Evolutionary conservation across 306 rosid species (phyloP).

Genomic region (Vigna radiata): DNA sequence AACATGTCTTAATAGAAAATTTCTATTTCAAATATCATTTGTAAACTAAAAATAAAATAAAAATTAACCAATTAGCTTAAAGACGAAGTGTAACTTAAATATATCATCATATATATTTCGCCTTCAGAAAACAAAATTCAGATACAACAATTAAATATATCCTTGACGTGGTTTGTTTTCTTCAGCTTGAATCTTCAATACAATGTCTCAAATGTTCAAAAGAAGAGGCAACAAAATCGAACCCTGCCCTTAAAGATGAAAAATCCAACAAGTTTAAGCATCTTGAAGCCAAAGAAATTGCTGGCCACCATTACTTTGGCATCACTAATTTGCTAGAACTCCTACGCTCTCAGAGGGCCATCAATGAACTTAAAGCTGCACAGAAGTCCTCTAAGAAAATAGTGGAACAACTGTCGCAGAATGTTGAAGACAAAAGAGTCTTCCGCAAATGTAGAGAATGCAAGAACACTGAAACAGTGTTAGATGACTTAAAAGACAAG

Average conservation of each 20-base stretch:
- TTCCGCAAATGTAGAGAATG: neutral
- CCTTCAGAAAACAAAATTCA: neutral
- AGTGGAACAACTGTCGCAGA: neutral
- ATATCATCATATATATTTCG: neutral
- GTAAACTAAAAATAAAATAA: neutral
- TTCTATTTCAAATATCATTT: neutral
- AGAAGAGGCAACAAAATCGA: conserved; percentile 19
- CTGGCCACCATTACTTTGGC: neutral
- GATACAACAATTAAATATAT: neutral
- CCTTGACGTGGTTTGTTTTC: neutral
- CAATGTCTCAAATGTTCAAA: neutral
- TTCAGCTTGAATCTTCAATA: conserved; percentile 11
- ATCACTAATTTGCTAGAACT: neutral
- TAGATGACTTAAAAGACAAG: neutral
- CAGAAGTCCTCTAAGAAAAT: neutral
- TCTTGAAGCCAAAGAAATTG: neutral
- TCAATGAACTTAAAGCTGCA: conserved; percentile 8
- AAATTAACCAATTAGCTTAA: neutral
- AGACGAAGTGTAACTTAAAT: neutral
- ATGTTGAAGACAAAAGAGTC: neutral
- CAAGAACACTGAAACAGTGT: neutral
- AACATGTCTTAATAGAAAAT: too few species aligned
- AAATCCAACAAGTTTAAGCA: neutral
- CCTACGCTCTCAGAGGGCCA: neutral
- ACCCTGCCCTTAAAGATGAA: neutral